Evolutionary conservation across 1,139 yeast genomes (phyloP), one percentile per base, ranked within the genome.

Genomic region (Yamadazyma conglobata): DNA sequence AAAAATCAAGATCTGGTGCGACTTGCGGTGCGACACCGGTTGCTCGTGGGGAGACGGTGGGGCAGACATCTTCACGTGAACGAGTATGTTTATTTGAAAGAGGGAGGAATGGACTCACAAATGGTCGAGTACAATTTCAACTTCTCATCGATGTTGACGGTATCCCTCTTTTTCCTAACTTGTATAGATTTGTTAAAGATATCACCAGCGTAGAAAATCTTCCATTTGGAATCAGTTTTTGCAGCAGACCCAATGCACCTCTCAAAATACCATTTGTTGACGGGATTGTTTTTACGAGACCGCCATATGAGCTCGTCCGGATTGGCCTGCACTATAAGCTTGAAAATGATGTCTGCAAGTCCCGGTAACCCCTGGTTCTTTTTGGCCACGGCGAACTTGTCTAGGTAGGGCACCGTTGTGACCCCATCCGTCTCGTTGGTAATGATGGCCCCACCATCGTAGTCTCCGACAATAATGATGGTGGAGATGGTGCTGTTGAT

Each of bases 181-280:
- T 56, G 54, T 10, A 65, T 58, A 31, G 58, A 56, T 35, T 60
- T 62, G 38, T 58, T 52, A 39, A 64, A 68, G 2, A 64, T 54
- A 22, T 61, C 69, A 0, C 89, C 88, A 5, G 82, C 71, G 65
- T 78, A 81, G 49, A 83, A 84, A 39, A 80, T 58, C 42, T 76
- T 70, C 93, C 93, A 83, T 17, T 68, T 65, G 4, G 83, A 65
- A 13, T 61, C 68, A 0, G 70, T 69, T 14, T 65, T 50, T 29
- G 73, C 70, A 36, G 77, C 54, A 15, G 85, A 77, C 0, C 96
- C 96, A 22, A 72, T 65, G 28, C 95, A 82, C 41, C 98, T 68
- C 47, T 91, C 97, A 56, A 89, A 91, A 53, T 91, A 91, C 98
- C 98, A 91, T 48, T 88, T 88, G 60, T 91, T 91, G 4, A 91